Percentiles rank a stretch among this genome's conserved stretches.
These are phyloP conservation scores for Parachaetomium inaequale DNA, from an alignment of 495 filamentous ascomycete genomes.

Conservation along the genomic window DNA sequence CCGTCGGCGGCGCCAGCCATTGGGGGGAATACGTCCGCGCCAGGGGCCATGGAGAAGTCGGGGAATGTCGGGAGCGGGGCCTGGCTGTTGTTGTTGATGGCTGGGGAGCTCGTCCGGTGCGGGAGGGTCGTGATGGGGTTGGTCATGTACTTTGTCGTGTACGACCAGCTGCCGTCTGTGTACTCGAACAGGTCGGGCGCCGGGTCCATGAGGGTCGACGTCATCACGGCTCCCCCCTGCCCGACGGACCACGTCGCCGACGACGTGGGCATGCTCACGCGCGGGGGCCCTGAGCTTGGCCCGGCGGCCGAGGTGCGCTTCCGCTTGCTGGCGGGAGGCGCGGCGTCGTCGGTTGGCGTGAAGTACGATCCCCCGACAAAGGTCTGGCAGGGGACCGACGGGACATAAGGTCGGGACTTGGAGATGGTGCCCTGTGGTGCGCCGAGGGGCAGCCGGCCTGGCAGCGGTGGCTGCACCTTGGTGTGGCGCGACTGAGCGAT, in stretches of 20 bases:
- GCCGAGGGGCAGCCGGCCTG: constrained; percentile 35
- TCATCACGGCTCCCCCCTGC: too few relatives aligned
- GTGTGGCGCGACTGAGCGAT: constrained; percentile 37
- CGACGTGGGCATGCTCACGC: background rate
- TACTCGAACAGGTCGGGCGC: constrained; percentile 7
- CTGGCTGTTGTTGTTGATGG: background rate
- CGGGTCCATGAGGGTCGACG: background rate
- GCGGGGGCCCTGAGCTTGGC: background rate
- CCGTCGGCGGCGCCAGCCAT: too few relatives aligned
- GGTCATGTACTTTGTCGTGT: constrained; percentile 5
- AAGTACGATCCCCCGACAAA: background rate
- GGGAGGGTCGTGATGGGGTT: constrained; percentile 4
- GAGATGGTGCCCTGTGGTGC: constrained; percentile 23
- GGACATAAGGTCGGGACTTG: too few relatives aligned
- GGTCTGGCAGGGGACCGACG: too few relatives aligned
- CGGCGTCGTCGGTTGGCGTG: background rate
- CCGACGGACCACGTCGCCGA: too few relatives aligned
- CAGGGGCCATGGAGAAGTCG: background rate
- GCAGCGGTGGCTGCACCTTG: constrained; percentile 33
- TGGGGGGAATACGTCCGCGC: too few relatives aligned
- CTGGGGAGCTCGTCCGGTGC: constrained; percentile 10
- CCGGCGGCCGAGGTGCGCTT: constrained; percentile 6
- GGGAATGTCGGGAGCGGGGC: background rate
- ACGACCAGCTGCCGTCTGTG: constrained; percentile 4
- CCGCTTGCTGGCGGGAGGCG: constrained; percentile 14